A percentile compares a stretch with the other conserved stretches of the same genome.
Conservation (phyloP, 2,329 filamentous ascomycete species). For the Pseudogymnoascus sp. region DNA sequence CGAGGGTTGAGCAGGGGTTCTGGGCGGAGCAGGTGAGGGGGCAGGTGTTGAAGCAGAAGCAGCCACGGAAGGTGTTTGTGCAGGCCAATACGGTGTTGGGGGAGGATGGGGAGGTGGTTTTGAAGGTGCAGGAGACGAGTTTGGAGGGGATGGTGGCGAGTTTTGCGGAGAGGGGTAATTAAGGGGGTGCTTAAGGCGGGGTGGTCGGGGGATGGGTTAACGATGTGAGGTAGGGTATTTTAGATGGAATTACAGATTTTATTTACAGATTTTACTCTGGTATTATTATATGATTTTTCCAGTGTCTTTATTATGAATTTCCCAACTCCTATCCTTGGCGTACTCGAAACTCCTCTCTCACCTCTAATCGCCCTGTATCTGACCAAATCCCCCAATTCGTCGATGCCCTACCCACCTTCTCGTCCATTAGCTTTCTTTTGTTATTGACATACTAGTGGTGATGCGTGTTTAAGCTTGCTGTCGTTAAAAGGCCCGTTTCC, state of each 20-base stretch:
- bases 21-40: slow-evolving; percentile 75
- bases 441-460: no score
- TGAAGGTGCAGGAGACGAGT: slow-evolving; percentile 82
- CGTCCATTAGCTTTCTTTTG: no score
- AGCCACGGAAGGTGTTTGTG: slow-evolving; percentile 84
- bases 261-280: neutral
- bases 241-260: neutral
- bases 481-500: no score
- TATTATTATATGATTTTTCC: neutral
- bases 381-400: no score
- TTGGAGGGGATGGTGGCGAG: slow-evolving; percentile 76
- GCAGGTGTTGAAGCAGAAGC: slow-evolving; percentile 66
- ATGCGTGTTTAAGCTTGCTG: no score
- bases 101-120: slow-evolving; percentile 57
- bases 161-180: slow-evolving; percentile 52
- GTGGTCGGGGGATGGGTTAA: neutral
- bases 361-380: no score
- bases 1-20: slow-evolving; percentile 69
- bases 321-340: neutral
- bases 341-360: neutral
- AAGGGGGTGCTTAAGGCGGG: neutral
- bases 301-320: neutral
- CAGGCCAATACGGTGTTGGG: slow-evolving; percentile 81
- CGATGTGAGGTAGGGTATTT: neutral
- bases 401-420: no score